These are phyloP conservation scores for Aurantiochytrium sp. DNA, from an alignment of 108 stramenopile species.

Conservation along the genomic window DNA sequence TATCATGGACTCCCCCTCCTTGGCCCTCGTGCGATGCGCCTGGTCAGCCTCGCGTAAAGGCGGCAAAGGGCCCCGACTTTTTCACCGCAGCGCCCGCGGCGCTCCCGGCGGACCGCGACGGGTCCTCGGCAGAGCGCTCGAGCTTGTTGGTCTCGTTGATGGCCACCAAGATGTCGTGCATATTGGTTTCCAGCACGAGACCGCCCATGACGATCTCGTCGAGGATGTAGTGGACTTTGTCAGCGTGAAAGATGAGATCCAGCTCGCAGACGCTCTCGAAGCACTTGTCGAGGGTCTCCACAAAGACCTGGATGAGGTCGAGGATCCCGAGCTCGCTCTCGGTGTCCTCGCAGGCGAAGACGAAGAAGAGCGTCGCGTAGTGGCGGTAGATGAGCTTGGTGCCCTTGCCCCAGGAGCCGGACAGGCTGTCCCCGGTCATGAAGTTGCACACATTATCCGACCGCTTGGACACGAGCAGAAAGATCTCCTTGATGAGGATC, in stretches of 20 bases:
- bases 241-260: slow-evolving; percentile 97
- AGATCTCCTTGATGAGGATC: slow-evolving; percentile 85
- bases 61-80: neutral
- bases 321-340: slow-evolving; percentile 98
- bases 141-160: slow-evolving; percentile 89
- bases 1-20: too few relatives aligned
- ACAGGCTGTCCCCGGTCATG: slow-evolving; percentile 72
- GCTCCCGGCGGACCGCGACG: neutral
- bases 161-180: slow-evolving; percentile 76
- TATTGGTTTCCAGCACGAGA: slow-evolving; percentile 99
- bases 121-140: slow-evolving; percentile 43
- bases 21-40: too few relatives aligned
- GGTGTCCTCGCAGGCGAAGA: slow-evolving; percentile 92
- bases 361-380: slow-evolving; percentile 98
- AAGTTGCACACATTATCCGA: slow-evolving; percentile 98
- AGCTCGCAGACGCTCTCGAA: slow-evolving; percentile 99
- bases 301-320: slow-evolving; percentile 93
- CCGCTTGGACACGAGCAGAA: slow-evolving; percentile 86
- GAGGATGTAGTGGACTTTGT: slow-evolving; percentile 69
- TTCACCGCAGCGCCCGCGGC: neutral
- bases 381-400: slow-evolving; percentile 97
- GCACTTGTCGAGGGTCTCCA: slow-evolving; percentile 95
- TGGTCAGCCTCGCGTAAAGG: neutral
- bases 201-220: slow-evolving; percentile 99
- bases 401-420: slow-evolving; percentile 92